Conservation (phyloP, 169 alveolate genomes). For the Eimeria maxima region DNA sequence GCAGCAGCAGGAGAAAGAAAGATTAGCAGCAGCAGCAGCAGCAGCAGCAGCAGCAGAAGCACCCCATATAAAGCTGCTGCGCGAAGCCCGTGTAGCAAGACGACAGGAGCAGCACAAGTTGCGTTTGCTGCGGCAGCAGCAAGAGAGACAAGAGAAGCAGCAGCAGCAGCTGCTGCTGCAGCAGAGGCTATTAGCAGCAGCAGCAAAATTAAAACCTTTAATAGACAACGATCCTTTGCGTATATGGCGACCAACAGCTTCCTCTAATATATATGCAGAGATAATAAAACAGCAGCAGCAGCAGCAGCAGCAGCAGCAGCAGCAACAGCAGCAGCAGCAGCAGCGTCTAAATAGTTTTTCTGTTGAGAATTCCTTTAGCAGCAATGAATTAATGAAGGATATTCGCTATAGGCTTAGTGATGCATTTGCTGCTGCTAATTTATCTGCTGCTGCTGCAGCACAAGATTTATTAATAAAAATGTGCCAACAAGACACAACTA, state of each 20-base stretch:
- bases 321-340: conserved; percentile 12
- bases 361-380: conserved; percentile 13
- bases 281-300: not conserved
- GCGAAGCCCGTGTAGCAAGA: conserved; percentile 34
- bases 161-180: conserved; percentile 44
- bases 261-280: not conserved
- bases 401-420: conserved; percentile 35
- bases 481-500: not conserved
- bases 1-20: conserved; percentile 5
- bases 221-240: conserved; percentile 10
- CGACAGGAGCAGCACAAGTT: conserved; percentile 28
- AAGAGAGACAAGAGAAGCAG: conserved; percentile 26
- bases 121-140: conserved; percentile 20
- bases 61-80: not conserved
- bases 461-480: conserved; percentile 1
- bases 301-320: conserved; percentile 57
- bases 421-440: not conserved
- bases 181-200: not conserved
- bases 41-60: not conserved
- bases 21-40: no score
- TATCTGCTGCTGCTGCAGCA: not conserved
- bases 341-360: not conserved
- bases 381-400: conserved; percentile 10
- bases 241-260: not conserved
- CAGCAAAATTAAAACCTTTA: conserved; percentile 31